These are phyloP conservation scores for Hypoxylon sp. DNA, from an alignment of 2,329 filamentous ascomycete species.

Conservation along the genomic window DNA sequence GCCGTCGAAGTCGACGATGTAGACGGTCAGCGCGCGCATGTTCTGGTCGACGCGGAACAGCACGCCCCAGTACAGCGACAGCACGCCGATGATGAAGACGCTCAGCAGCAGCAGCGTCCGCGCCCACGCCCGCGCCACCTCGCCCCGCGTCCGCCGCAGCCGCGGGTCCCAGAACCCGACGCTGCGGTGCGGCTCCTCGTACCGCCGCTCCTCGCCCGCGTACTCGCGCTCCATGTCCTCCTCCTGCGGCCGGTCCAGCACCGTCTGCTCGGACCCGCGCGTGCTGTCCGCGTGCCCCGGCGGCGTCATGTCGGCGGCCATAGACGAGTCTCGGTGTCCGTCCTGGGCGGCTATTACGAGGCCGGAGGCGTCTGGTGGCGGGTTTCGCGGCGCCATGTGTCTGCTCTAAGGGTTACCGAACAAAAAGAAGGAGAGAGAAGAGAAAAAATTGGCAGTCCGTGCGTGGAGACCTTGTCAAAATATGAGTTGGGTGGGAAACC, in stretches of 20 bases:
- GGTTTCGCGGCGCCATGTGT: conserved; percentile 9
- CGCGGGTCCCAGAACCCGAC: conserved; percentile 40
- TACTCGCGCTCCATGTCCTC: no score
- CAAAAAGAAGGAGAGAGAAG: no score
- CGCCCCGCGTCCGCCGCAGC: conserved; percentile 32
- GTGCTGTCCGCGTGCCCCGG: neutral
- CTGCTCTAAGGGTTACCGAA: neutral
- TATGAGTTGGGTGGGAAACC: no score
- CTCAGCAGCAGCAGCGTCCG: conserved; percentile 56
- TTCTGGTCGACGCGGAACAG: conserved; percentile 61
- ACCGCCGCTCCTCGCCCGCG: conserved; percentile 6
- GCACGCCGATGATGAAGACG: conserved; percentile 61
- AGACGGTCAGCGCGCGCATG: conserved; percentile 57
- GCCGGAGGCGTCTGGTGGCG: conserved; percentile 16
- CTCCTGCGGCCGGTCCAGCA: conserved; percentile 17
- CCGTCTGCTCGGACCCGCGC: conserved; percentile 18
- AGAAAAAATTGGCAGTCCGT: neutral
- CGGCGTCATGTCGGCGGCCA: neutral
- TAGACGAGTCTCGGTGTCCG: neutral
- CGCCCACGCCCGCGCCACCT: conserved; percentile 34
- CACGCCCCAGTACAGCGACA: conserved; percentile 69
- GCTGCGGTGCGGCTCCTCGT: conserved; percentile 34
- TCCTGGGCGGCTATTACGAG: conserved; percentile 21
- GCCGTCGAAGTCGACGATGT: conserved; percentile 71
- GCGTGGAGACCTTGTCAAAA: neutral